Base-by-base conservation (phyloP, 352 stramenopile species). In the Globisporangium irregulare region DNA sequence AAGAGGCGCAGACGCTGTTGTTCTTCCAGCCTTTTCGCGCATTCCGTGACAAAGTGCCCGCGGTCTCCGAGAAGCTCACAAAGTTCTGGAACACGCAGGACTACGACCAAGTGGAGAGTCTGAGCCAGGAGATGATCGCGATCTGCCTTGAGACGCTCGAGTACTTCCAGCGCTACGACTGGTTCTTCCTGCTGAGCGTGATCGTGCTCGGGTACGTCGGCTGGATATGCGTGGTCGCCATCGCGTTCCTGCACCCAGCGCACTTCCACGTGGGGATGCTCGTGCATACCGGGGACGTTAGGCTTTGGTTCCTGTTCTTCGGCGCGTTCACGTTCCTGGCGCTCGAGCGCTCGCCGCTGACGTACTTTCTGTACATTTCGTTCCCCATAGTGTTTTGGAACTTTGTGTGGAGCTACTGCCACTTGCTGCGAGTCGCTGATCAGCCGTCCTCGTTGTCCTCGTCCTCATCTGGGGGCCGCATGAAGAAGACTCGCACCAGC, bases 91-190 rank as follows among this genome's bases (percentile, higher is more conserved):
- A 59, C n/a, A 29, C 58, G 20, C 62, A 71, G 10, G 60, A 76
- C 34, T 57, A 74, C 43, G 67, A 72, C 0, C 55, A 77, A 9
- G 79, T 89, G 38, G 84, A 92, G 64, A 36, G 65, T 5, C 32
- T 79, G 59, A 89, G 82, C 22, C 85, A 94, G 53, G 76, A 83
- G 29, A 71, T 91, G 55, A 91, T 96, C 69, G 79, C 75, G 51
- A 79, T 92, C 41, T 93, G 84, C n/a, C 78, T 95, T 59, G 83
- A 79, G 12, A 84, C 82, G 41, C 68, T 94, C 51, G 74, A 82
- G 70, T 93, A 94, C 62, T 91, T 93, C 56, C 88, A 94, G 71
- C 75, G 82, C 46, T 94, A 94, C 70, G 88, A 96, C 72, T 94
- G 88, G 80, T 79, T 90, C 57, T 91, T 94, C 61, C 71, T 96